Conservation (phyloP, 352 stramenopile species). For the Globisporangium polare region DNA sequence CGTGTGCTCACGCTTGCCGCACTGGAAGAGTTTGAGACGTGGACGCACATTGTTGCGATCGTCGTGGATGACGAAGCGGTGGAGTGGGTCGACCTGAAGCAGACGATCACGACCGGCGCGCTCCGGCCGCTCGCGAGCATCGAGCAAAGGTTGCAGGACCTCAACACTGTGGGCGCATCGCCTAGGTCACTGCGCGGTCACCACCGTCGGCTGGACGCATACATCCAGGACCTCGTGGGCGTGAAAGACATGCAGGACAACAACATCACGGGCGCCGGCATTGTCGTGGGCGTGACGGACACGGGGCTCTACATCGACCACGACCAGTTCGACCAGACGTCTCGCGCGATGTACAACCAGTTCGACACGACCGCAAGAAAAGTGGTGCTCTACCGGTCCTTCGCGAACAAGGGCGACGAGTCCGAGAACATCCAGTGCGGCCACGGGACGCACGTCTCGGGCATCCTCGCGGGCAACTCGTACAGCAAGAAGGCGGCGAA, state of each 20-base stretch:
- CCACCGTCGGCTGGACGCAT: conserved; percentile 38
- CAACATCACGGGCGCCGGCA: conserved; percentile 61
- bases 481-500: conserved; percentile 30
- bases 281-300: conserved; percentile 72
- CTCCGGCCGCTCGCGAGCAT: conserved; percentile 26
- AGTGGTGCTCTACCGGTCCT: conserved; percentile 81
- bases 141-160: conserved; percentile 36
- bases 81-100: conserved; percentile 68
- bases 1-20: conserved; percentile 35
- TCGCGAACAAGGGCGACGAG: conserved; percentile 67
- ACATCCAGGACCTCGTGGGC: conserved; percentile 52
- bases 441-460: conserved; percentile 87
- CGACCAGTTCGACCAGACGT: conserved; percentile 71
- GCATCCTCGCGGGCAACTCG: conserved; percentile 69
- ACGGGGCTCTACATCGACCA: conserved; percentile 76
- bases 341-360: conserved; percentile 48
- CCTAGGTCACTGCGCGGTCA: neutral
- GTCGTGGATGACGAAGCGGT: conserved; percentile 55
- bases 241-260: conserved; percentile 46
- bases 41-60: conserved; percentile 41
- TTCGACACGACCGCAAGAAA: conserved; percentile 60
- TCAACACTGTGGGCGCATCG: neutral
- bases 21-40: conserved; percentile 59
- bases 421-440: conserved; percentile 58
- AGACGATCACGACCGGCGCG: conserved; percentile 36